Base-by-base conservation (phyloP, 2,329 filamentous ascomycete species). In the Pyrenophora tritici-repentis region DNA sequence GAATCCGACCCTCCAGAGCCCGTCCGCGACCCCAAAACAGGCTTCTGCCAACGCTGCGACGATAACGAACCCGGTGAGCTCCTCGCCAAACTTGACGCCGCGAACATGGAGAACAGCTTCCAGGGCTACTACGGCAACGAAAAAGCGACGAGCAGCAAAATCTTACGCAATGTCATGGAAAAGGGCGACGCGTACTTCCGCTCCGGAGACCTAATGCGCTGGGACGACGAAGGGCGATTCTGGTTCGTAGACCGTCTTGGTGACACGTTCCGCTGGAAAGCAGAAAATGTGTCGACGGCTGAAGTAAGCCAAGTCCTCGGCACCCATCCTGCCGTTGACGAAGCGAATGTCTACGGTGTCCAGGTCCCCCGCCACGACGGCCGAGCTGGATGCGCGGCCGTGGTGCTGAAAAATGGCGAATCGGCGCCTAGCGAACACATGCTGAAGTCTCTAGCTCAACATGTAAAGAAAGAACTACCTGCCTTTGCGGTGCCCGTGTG, bases 41-140 rank as follows among this genome's bases (percentile, higher is more conserved):
- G 87, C 0, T 86, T 90, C 42, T 88, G 83, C 1, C 73, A 75
- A 17, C 79, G 86, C n/a, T 78, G 81, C 34, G 73, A 83, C 0
- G 86, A 85, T 63, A 81, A 84, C 12, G 78, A 84, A 32, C 86
- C 88, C 1, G 89, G 89, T 10, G 89, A 93, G 72, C 84, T 92
- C 3, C 73, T 92, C n/a, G 68, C 61, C 45, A 66, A 65, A 13
- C 62, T 73, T 14, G 70, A 73, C 26, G 53, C 70, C 1, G 35
- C 40, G 5, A 60, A 73, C 42, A 83, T 90, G 6, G 73, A 77
- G 0, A 16, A 42, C n/a, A 65, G 62, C 31, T 73, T 88, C 69
- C 79, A 82, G 18, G 88, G 89, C 3, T 92, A 91, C 70, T 87
- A 83, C 70, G 81, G 65, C 29, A 75, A 75, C 49, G 38, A 48